Percentiles rank a stretch among this genome's conserved stretches.
Conservation (phyloP, 2,329 filamentous ascomycete species). For the Fusarium sp. region DNA sequence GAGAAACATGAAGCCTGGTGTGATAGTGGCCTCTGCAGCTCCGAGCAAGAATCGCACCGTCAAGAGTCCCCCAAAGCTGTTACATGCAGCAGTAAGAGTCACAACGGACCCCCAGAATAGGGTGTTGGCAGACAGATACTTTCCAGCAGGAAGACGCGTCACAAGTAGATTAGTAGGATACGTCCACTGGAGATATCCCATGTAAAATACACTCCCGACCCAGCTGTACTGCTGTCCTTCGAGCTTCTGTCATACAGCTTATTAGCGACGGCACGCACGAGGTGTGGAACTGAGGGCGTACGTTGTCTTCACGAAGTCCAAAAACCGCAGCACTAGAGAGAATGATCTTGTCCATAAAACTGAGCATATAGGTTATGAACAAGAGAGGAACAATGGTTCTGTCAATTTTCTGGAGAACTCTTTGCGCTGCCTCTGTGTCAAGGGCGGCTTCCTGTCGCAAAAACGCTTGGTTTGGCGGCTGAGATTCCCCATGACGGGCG, state of each 20-base stretch:
- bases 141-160: slow-evolving; percentile 59
- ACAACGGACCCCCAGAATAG: slow-evolving; percentile 64
- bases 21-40: slow-evolving; percentile 65
- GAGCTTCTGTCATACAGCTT: slow-evolving; percentile 29
- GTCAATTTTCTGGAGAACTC: slow-evolving; percentile 67
- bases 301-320: slow-evolving; percentile 62
- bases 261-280: neutral
- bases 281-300: slow-evolving; percentile 14
- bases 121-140: slow-evolving; percentile 60
- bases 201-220: slow-evolving; percentile 61
- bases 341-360: slow-evolving; percentile 72
- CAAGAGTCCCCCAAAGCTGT: slow-evolving; percentile 62
- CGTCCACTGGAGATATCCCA: slow-evolving; percentile 62
- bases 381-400: slow-evolving; percentile 65
- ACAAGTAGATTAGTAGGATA: slow-evolving; percentile 63
- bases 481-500: neutral
- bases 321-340: slow-evolving; percentile 68
- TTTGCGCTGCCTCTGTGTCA: slow-evolving; percentile 21
- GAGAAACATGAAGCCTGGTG: slow-evolving; percentile 67
- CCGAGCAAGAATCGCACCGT: slow-evolving; percentile 65
- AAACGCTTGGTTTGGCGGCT: neutral
- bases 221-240: slow-evolving; percentile 70
- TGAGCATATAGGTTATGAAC: slow-evolving; percentile 68
- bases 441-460: neutral
- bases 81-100: slow-evolving; percentile 58